Conservation (phyloP, 2,329 filamentous ascomycete species). For the Xylaria sp. region DNA sequence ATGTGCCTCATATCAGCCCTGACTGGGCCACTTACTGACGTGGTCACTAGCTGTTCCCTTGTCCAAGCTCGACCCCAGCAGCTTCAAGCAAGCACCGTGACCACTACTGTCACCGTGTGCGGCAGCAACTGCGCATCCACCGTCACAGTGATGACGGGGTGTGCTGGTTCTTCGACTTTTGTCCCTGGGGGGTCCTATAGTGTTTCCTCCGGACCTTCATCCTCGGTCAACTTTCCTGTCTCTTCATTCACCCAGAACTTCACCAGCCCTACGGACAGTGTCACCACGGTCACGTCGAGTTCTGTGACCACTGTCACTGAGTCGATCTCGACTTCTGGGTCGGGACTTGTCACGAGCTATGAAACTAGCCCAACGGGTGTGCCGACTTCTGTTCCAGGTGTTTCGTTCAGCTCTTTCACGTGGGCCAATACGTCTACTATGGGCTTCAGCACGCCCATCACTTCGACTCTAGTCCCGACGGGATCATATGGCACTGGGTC, state of each 20-base stretch:
- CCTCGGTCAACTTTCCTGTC: constrained; percentile 7
- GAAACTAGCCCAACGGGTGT: constrained; percentile 15
- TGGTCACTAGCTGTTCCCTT: constrained; percentile 25
- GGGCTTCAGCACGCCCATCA: neutral
- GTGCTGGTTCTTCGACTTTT: constrained; percentile 24
- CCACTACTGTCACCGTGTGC: constrained; percentile 32
- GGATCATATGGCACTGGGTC: constrained; percentile 8
- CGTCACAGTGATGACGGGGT: constrained; percentile 32
- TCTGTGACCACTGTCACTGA: constrained; percentile 18
- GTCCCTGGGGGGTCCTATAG: constrained; percentile 21
- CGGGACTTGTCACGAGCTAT: constrained; percentile 9
- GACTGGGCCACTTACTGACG: constrained; percentile 22
- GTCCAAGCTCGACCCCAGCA: constrained; percentile 26
- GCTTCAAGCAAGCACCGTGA: constrained; percentile 24
- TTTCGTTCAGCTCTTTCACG: constrained; percentile 5
- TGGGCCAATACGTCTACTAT: neutral
- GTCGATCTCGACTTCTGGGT: constrained; percentile 14
- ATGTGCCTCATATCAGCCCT: constrained; percentile 3
- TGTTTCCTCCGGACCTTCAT: constrained; percentile 9
- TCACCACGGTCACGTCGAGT: constrained; percentile 25
- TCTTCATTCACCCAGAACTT: constrained; percentile 7
- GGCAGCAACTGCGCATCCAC: constrained; percentile 30
- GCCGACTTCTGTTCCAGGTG: constrained; percentile 7
- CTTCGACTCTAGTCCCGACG: neutral
- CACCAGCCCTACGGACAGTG: constrained; percentile 15